phyloP scores from a whole-genome alignment of 176 grass and related monocot genomes.

The Thinopyrum elongatum region DNA sequence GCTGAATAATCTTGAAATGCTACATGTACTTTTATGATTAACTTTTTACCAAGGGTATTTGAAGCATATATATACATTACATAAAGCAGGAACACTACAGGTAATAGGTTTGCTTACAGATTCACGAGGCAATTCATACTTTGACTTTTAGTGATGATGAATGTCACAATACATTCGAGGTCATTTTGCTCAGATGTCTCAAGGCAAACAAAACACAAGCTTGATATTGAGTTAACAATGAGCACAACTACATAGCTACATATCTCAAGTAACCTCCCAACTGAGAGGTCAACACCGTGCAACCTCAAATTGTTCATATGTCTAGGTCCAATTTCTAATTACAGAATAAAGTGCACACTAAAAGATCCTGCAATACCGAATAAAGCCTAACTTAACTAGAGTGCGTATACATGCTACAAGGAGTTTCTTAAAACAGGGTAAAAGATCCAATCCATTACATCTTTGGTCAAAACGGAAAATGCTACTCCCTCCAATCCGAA shows the following conservation, averaged over 20 bases:
- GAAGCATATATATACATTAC: slow-evolving; percentile 13
- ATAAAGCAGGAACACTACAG: background rate
- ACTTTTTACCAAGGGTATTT: background rate
- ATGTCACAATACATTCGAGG: background rate
- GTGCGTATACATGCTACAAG: background rate
- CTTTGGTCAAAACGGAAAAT: background rate
- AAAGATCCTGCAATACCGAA: slow-evolving; percentile 1
- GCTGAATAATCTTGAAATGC: background rate
- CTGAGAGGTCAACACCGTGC: background rate
- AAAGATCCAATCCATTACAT: background rate
- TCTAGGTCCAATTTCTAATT: background rate
- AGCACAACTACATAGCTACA: background rate
- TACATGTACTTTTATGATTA: background rate
- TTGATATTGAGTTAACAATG: background rate
- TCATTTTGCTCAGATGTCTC: background rate
- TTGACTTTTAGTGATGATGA: background rate
- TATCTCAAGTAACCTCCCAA: background rate
- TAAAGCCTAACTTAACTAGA: slow-evolving; percentile 8
- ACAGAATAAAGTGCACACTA: background rate
- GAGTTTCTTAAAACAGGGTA: background rate
- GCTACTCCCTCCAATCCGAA: too few relatives aligned
- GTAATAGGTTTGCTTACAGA: background rate
- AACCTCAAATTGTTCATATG: slow-evolving; percentile 10
- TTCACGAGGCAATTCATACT: background rate
- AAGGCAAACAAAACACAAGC: slow-evolving; percentile 1